Evolutionary conservation across 345 rosid genomes (phyloP).

Genomic region (Pelargonium nanum): DNA sequence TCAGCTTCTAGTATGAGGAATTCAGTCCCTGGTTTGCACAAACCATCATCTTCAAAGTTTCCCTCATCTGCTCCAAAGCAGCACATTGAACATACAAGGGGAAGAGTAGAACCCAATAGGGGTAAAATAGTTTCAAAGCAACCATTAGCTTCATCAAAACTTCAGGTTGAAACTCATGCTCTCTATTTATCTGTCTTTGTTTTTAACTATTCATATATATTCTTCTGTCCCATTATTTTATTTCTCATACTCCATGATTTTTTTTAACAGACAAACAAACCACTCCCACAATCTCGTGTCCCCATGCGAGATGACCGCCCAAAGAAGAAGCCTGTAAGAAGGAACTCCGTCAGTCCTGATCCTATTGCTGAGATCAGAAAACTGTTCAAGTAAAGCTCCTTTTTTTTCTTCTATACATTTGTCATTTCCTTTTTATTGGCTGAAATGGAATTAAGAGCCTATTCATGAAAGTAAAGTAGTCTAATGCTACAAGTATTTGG

Average conservation of each 20-base stretch:
- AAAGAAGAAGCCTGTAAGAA: conserved; percentile 42
- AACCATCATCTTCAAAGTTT: conserved; percentile 37
- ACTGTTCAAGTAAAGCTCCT: conserved; percentile 38
- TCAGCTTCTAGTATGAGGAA: conserved; percentile 26
- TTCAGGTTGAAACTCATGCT: conserved; percentile 30
- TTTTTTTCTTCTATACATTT: background rate
- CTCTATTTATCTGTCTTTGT: background rate
- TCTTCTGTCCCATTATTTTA: background rate
- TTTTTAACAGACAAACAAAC: conserved; percentile 34
- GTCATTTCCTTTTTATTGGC: conserved; percentile 3
- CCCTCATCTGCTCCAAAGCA: conserved; percentile 35
- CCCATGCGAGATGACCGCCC: conserved; percentile 28
- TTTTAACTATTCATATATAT: background rate
- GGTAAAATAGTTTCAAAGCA: conserved; percentile 33
- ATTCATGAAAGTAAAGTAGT: too few relatives aligned
- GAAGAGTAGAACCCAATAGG: conserved; percentile 26
- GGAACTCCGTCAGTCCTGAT: conserved; percentile 27
- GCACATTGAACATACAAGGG: conserved; percentile 39
- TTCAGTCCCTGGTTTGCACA: conserved; percentile 23
- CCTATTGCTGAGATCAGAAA: conserved; percentile 43
- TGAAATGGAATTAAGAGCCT: too few relatives aligned
- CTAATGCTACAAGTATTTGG: too few relatives aligned
- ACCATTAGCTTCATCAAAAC: conserved; percentile 28
- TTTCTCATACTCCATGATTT: background rate
- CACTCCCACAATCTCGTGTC: conserved; percentile 21